Conservation (phyloP, 805 yeast genomes). For the Pichia cabralensis region DNA sequence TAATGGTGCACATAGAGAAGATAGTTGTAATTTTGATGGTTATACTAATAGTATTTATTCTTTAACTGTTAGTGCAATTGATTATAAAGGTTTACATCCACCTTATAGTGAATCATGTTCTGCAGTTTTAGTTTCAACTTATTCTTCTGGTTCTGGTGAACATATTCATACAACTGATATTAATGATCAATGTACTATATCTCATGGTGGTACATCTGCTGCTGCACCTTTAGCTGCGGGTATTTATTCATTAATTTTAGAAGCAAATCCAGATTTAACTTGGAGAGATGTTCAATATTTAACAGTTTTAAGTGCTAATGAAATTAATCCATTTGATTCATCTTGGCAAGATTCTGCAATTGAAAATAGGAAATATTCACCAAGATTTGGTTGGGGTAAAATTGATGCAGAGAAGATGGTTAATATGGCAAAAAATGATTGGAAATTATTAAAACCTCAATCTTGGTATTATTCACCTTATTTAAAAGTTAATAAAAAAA, state of each 20-base stretch:
- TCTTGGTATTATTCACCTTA: constrained; percentile 58
- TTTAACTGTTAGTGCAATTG: constrained; percentile 90
- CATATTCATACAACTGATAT: constrained; percentile 84
- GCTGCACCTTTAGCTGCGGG: constrained; percentile 99
- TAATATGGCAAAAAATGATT: constrained; percentile 62
- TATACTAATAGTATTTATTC: constrained; percentile 94
- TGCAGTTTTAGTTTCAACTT: constrained; percentile 90
- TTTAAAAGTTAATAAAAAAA: constrained; percentile 23
- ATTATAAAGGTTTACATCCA: constrained; percentile 79
- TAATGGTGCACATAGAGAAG: constrained; percentile 76
- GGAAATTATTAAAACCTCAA: constrained; percentile 76
- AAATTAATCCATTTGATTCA: constrained; percentile 57
- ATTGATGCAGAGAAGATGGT: constrained; percentile 75
- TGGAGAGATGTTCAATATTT: constrained; percentile 96
- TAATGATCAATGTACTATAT: constrained; percentile 52
- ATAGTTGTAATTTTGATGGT: constrained; percentile 94
- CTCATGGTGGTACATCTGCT: constrained; percentile 96
- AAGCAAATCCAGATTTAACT: constrained; percentile 76
- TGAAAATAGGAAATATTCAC: constrained; percentile 60
- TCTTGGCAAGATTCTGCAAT: constrained; percentile 66
- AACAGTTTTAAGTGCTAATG: constrained; percentile 59
- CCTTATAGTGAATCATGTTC: constrained; percentile 86
- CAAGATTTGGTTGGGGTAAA: constrained; percentile 86
- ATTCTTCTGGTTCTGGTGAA: constrained; percentile 84
- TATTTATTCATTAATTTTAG: constrained; percentile 72